A percentile compares a stretch with the other conserved stretches of the same genome.
phyloP scores from a whole-genome alignment of 2,329 filamentous ascomycete species.

The Sarocladium strictum region DNA sequence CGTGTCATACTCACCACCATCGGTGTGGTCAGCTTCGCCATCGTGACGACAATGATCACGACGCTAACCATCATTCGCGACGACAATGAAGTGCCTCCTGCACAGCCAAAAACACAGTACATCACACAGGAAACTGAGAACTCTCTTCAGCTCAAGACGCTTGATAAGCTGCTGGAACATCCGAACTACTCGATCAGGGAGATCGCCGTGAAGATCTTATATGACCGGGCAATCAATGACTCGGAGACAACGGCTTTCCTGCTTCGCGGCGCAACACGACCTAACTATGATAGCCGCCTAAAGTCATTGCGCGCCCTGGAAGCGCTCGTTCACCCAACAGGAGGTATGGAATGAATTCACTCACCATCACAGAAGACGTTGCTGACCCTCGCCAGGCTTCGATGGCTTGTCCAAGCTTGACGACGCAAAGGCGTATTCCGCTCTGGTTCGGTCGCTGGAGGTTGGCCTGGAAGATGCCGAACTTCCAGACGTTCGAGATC shows the following conservation, averaged over 20 bases:
- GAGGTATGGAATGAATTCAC: conserved; percentile 20
- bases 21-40: conserved; percentile 51
- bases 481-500: conserved; percentile 46
- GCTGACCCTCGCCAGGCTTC: conserved; percentile 18
- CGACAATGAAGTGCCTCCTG: conserved; percentile 59
- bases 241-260: conserved; percentile 41
- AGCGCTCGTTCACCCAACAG: conserved; percentile 41
- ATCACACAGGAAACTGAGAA: conserved; percentile 73
- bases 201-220: conserved; percentile 55
- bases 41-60: conserved; percentile 51
- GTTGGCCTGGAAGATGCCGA: conserved; percentile 44
- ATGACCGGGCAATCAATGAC: conserved; percentile 55
- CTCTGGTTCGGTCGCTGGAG: conserved; percentile 55
- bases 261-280: conserved; percentile 51
- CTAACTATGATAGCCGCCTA: conserved; percentile 55
- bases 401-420: conserved; percentile 41
- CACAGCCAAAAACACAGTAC: conserved; percentile 62
- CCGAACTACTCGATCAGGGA: conserved; percentile 69
- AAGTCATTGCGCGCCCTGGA: conserved; percentile 48
- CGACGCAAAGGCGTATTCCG: conserved; percentile 44
- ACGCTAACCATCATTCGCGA: conserved; percentile 56
- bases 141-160: conserved; percentile 58
- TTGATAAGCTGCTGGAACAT: conserved; percentile 62
- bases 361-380: not conserved
- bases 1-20: conserved; percentile 47